Conservation (phyloP, 768 basidiomycete genomes). For the Lactifluus volemus region DNA sequence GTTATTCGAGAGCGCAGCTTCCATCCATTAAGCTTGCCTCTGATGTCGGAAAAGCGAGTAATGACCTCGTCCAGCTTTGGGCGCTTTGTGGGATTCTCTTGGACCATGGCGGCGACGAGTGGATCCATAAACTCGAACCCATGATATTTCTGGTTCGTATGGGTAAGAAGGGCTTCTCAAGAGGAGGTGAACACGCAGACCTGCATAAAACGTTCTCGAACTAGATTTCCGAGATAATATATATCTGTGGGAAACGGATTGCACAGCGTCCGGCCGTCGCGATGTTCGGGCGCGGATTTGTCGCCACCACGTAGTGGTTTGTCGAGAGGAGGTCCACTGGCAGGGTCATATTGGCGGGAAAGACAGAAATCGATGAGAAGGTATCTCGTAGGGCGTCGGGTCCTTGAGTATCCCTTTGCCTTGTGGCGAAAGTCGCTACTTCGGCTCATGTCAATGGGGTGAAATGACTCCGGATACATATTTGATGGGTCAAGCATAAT, state of each 20-base stretch:
- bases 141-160: neutral
- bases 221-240: constrained; percentile 22
- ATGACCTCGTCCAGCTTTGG: constrained; percentile 21
- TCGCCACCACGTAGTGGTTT: constrained; percentile 21
- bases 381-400: constrained; percentile 22
- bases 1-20: constrained; percentile 11
- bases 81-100: constrained; percentile 28
- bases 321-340: constrained; percentile 12
- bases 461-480: constrained; percentile 13
- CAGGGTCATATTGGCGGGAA: constrained; percentile 19
- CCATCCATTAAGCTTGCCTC: neutral
- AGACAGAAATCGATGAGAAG: constrained; percentile 27
- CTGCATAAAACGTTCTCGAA: constrained; percentile 12
- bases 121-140: constrained; percentile 6
- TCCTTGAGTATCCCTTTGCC: constrained; percentile 19
- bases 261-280: neutral
- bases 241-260: constrained; percentile 24
- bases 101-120: constrained; percentile 28
- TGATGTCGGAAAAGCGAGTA: neutral
- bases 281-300: constrained; percentile 23
- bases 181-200: neutral
- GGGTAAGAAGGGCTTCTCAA: neutral
- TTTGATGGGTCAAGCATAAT: constrained; percentile 14
- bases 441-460: neutral
- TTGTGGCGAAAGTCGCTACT: constrained; percentile 1